Percentiles rank a stretch among this genome's conserved stretches.
These are phyloP conservation scores for Draba incana DNA, from an alignment of 345 rosid species.

Conservation along the genomic window DNA sequence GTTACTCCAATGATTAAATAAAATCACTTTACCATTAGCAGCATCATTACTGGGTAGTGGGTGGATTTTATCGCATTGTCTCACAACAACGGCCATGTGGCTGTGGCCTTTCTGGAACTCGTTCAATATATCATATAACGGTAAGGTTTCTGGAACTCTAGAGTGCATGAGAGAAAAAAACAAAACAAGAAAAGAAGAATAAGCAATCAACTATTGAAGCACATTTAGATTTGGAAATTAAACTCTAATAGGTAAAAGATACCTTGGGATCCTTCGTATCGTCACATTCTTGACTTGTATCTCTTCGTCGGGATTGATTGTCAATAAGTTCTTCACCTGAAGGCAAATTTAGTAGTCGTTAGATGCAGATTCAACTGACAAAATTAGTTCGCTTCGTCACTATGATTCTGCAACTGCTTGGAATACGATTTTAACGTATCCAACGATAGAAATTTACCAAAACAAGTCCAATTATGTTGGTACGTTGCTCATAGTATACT, in stretches of 20 bases:
- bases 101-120: conserved; percentile 99
- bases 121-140: conserved; percentile 91
- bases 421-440: background rate
- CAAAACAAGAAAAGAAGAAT: conserved; percentile 24
- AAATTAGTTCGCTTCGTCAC: background rate
- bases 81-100: conserved; percentile 96
- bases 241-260: background rate
- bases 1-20: background rate
- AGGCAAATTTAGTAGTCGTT: conserved; percentile 9
- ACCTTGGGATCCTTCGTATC: conserved; percentile 92
- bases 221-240: conserved; percentile 26
- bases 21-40: conserved; percentile 24
- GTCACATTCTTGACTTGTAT: conserved; percentile 83
- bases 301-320: conserved; percentile 80
- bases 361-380: background rate
- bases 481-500: conserved; percentile 85
- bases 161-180: background rate
- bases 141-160: conserved; percentile 82
- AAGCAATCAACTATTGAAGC: conserved; percentile 22
- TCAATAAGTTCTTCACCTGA: conserved; percentile 84
- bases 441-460: conserved; percentile 53
- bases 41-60: conserved; percentile 24
- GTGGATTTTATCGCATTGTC: conserved; percentile 50
- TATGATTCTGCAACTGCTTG: background rate
- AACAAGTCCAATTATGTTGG: conserved; percentile 89